These are phyloP conservation scores for Chlamydomonas sp. DNA, from an alignment of 139 green algal genomes.

Conservation along the genomic window DNA sequence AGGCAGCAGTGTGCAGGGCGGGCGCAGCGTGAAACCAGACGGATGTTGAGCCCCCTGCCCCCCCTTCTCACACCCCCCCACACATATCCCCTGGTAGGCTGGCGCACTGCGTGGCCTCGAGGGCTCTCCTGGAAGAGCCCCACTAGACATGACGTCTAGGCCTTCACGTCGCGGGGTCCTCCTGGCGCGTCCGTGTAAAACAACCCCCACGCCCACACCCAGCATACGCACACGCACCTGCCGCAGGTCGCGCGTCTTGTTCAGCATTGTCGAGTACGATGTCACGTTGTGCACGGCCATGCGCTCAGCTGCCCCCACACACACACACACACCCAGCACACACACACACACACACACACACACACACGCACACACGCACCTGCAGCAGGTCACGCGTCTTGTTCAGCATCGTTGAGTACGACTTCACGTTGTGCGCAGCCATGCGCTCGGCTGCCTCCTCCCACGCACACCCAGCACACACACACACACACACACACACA, in stretches of 20 bases:
- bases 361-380: not conserved
- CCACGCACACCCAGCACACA: too few relatives aligned
- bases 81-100: too few relatives aligned
- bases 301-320: not conserved
- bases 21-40: too few relatives aligned
- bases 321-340: too few relatives aligned
- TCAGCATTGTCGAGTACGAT: not conserved
- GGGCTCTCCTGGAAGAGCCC: too few relatives aligned
- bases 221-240: too few relatives aligned
- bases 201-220: not conserved
- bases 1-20: too few relatives aligned
- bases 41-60: too few relatives aligned
- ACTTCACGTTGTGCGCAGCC: slow-evolving; percentile 8
- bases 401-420: slow-evolving; percentile 10
- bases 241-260: slow-evolving; percentile 1
- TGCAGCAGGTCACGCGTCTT: slow-evolving; percentile 15
- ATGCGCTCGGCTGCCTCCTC: not conserved
- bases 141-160: not conserved
- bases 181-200: not conserved
- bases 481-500: not conserved
- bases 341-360: not conserved
- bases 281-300: not conserved
- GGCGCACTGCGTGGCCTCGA: too few relatives aligned
- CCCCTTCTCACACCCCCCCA: too few relatives aligned
- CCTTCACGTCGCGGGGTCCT: not conserved